Base-by-base conservation (phyloP, 2,329 filamentous ascomycete genomes). In the Tolypocladium nubicola region DNA sequence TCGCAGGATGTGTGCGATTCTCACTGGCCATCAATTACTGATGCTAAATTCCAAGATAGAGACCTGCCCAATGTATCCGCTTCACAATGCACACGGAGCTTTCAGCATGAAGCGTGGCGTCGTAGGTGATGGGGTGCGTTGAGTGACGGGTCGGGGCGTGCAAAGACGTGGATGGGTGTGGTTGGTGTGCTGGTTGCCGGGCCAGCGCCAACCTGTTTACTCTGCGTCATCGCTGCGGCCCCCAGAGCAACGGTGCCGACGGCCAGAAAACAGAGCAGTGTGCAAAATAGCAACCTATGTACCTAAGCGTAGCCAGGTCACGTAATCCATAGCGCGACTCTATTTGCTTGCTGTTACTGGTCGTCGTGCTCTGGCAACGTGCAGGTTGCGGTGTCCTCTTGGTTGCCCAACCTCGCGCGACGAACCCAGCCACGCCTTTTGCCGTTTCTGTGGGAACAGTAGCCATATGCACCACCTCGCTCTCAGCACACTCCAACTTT, bases 371-470 rank as follows among this genome's bases (percentile, higher is more conserved):
- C 14, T 9, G 45, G 23, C 39, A 40, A 4, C 11, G 39, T 40
- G 39, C 6, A 16, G 5, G 4, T 56, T 50, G 47, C 19, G n/a
- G 39, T 30, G 19, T 16, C 30, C 30, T 11, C 45, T 33, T 33
- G 30, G 38, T 37, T 26, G 26, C 23, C 57, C 58, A 57, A 30
- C 59, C 59, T 57, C 55, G 56, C 30, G 16, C 26, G n/a, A 40
- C 23, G 39, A 30, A 56, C 58, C 66, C 67, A 67, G 65, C 66
- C 66, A 64, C 66, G 56, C 55, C 54, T 53, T 62, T 63, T 40
- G 55, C 57, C 53, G 67, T 69, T 69, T 68, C 67, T 68, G 61
- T 61, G 61, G 64, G 62, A 68, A 68, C 66, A 56, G n/a, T 19
- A 11, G 1, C 10, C 45, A 21, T 50, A 30, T 14, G 30, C 47